A percentile compares a stretch with the other conserved stretches of the same genome.
These are phyloP conservation scores for Ormosia emarginata DNA, from an alignment of 306 rosid genomes.

Conservation along the genomic window DNA sequence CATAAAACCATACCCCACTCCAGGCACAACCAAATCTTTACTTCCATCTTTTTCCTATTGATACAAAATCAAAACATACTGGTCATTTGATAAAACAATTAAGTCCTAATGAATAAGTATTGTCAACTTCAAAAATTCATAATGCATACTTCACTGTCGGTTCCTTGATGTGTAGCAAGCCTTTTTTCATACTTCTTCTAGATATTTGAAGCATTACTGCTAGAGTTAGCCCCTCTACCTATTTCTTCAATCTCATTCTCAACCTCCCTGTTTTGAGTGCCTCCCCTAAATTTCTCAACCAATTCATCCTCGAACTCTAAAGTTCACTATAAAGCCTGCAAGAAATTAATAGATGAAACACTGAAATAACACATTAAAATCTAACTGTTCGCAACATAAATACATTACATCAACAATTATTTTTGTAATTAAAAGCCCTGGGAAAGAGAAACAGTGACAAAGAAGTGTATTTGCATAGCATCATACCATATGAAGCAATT, in stretches of 20 bases:
- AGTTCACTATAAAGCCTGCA: conserved; percentile 92
- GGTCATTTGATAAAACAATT: conserved; percentile 13
- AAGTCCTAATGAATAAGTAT: neutral
- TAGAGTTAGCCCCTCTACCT: too few relatives aligned
- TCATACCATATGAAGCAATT: neutral
- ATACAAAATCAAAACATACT: too few relatives aligned
- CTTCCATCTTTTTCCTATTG: too few relatives aligned
- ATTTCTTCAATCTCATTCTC: too few relatives aligned
- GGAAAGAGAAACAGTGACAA: neutral
- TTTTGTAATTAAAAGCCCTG: too few relatives aligned
- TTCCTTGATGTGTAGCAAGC: conserved; percentile 84
- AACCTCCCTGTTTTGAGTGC: too few relatives aligned
- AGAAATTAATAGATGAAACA: conserved; percentile 27
- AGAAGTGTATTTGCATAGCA: neutral
- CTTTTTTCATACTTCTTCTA: conserved; percentile 86
- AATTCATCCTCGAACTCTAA: too few relatives aligned
- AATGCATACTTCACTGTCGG: conserved; percentile 57
- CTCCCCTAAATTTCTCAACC: too few relatives aligned
- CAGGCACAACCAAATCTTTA: too few relatives aligned
- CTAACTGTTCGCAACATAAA: too few relatives aligned
- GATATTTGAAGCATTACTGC: conserved; percentile 81
- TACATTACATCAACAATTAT: too few relatives aligned
- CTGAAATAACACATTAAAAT: conserved; percentile 20
- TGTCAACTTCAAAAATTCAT: conserved; percentile 14
- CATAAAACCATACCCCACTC: too few relatives aligned